These are phyloP conservation scores for Russula lepida DNA, from an alignment of 768 basidiomycete species.

Conservation along the genomic window DNA sequence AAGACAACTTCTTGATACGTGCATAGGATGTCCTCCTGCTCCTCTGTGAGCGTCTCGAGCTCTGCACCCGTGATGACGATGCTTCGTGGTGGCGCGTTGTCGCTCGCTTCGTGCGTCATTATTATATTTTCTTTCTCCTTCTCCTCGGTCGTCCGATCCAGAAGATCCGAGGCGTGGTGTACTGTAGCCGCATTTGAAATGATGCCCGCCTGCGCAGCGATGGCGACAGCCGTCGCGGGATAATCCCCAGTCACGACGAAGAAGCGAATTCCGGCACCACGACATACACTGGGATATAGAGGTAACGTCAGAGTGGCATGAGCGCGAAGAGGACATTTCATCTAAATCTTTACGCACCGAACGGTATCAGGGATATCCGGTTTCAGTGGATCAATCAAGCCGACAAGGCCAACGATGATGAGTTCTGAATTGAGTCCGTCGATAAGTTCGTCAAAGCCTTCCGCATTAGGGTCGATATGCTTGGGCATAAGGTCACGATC, in stretches of 20 bases:
- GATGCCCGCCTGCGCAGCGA: conserved; percentile 55
- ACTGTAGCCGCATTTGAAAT: conserved; percentile 33
- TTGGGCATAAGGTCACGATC: conserved; percentile 28
- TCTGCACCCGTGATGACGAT: conserved; percentile 37
- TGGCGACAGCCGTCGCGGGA: conserved; percentile 51
- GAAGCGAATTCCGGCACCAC: conserved; percentile 52
- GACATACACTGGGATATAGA: conserved; percentile 30
- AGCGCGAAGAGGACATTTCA: background rate
- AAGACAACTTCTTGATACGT: conserved; percentile 47
- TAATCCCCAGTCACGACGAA: conserved; percentile 59
- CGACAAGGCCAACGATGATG: conserved; percentile 50
- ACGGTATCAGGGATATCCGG: conserved; percentile 47
- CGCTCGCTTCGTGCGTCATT: background rate
- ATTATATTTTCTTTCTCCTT: conserved; percentile 26
- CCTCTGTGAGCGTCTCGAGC: conserved; percentile 16
- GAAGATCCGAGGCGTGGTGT: conserved; percentile 34
- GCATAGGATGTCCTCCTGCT: conserved; percentile 25
- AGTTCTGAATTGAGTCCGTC: conserved; percentile 37
- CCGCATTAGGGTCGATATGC: conserved; percentile 24
- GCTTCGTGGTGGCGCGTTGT: conserved; percentile 24
- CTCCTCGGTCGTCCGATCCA: conserved; percentile 26
- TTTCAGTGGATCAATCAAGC: conserved; percentile 51
- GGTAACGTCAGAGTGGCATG: background rate
- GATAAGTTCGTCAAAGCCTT: conserved; percentile 38
- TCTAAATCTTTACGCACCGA: conserved; percentile 3